Base-by-base conservation (phyloP, 148 eudicot species). In the Arctostaphylos glauca region DNA sequence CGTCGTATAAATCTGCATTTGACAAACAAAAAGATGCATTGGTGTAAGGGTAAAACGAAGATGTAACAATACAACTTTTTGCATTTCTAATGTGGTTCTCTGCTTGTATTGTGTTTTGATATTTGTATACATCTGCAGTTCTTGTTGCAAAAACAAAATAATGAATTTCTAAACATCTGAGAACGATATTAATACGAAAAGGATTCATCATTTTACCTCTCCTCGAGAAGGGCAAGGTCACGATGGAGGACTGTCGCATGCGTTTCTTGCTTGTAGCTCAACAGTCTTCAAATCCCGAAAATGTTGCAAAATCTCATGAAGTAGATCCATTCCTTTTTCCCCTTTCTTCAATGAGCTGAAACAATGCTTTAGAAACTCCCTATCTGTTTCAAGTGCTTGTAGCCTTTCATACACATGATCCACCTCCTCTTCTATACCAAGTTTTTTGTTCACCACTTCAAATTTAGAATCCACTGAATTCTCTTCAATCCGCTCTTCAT, bases 311-410 rank as follows among this genome's bases (percentile, higher is more conserved):
- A 96, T 96, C 86, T 96, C 99, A 82, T 96, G 93, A 62, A 96
- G 97, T 84, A 96, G 95, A 59, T 90, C 88, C 80, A 91, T 83
- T 16, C 99, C 99, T 84, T 93, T 93, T 78, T 94, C 99, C 1
- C 99, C 99, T 94, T 96, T 96, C 82, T 89, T 94, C 83, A 96
- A 86, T 19, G 98, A 96, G 21, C 95, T 89, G 48, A 96, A 86
- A 84, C 99, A 94, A 79, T 96, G 92, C 88, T 94, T 96, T 68
- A 92, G 87, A 80, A 94, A 92, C 88, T 94, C 97, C 67, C 92
- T 82, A 62, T 96, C 97, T 7, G 94, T 95, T 85, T 94, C 98
- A 3, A 94, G 91, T 41, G 94, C 94, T 80, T 92, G 94, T 25
- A 96, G 84, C 86, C 99, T 92, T 48, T 87, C 94, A 73, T 96